Conservation (phyloP, 2,329 filamentous ascomycete genomes). For the Pleomassaria siparia region DNA sequence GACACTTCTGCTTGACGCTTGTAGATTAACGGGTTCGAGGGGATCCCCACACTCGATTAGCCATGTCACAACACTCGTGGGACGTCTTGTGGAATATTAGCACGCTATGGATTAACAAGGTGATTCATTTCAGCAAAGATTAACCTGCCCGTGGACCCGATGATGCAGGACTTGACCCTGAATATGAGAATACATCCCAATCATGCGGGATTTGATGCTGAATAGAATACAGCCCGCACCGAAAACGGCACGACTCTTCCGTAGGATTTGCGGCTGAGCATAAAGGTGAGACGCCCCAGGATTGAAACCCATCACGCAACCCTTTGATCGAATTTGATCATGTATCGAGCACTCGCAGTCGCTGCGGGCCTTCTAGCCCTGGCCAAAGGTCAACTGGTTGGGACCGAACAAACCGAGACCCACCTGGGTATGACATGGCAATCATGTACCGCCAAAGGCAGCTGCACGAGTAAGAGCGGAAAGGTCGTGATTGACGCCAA, state of each 20-base stretch:
- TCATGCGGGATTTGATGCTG: no score
- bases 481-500: constrained; percentile 60
- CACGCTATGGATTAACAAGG: neutral
- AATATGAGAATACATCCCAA: no score
- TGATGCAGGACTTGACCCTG: no score
- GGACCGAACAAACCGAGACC: constrained; percentile 50
- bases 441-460: constrained; percentile 54
- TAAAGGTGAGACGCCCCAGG: constrained; percentile 13
- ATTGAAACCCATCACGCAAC: constrained; percentile 4
- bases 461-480: constrained; percentile 55
- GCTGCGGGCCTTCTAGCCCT: constrained; percentile 48
- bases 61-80: neutral
- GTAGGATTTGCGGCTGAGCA: constrained; percentile 6
- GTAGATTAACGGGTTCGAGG: constrained; percentile 1
- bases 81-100: constrained; percentile 4
- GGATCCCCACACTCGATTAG: constrained; percentile 3
- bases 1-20: neutral
- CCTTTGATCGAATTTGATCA: constrained; percentile 12
- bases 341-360: constrained; percentile 42
- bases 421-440: constrained; percentile 59
- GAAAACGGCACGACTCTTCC: neutral
- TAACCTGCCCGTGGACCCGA: constrained; percentile 2
- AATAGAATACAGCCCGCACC: no score
- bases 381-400: constrained; percentile 55
- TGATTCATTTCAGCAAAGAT: neutral